phyloP scores from a whole-genome alignment of 768 basidiomycete genomes.

The Lentinula sp. region DNA sequence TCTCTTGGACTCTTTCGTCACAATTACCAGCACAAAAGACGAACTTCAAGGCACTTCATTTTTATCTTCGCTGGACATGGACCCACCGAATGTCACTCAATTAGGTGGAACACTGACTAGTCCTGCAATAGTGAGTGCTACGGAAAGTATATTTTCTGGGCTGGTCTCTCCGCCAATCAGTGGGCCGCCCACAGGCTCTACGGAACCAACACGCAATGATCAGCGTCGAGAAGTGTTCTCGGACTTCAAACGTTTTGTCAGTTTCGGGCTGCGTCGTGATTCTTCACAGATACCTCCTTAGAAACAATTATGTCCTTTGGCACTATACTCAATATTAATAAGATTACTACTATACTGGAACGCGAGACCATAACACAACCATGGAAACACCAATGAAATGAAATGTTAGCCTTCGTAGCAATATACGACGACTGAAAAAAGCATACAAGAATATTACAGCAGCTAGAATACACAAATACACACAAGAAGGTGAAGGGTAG shows the following conservation, averaged over 20 bases:
- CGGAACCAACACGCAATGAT: slow-evolving; percentile 34
- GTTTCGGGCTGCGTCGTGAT: slow-evolving; percentile 81
- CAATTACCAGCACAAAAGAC: slow-evolving; percentile 86
- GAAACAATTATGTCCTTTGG: background rate
- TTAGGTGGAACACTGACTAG: slow-evolving; percentile 51
- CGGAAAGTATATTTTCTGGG: slow-evolving; percentile 54
- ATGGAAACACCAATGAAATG: no score
- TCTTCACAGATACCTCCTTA: slow-evolving; percentile 19
- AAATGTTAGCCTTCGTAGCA: no score
- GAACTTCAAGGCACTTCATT: slow-evolving; percentile 90
- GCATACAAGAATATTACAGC: no score
- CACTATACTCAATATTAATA: background rate
- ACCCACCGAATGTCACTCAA: slow-evolving; percentile 53
- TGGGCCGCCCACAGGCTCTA: slow-evolving; percentile 59
- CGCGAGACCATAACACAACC: background rate
- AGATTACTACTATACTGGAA: background rate
- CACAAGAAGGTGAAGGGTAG: no score
- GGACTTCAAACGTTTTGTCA: slow-evolving; percentile 83
- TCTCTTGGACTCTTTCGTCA: slow-evolving; percentile 86
- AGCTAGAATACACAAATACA: no score
- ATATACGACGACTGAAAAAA: no score
- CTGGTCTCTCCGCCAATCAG: slow-evolving; percentile 58
- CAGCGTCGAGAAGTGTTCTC: slow-evolving; percentile 79
- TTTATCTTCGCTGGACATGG: slow-evolving; percentile 94
- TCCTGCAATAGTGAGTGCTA: slow-evolving; percentile 40